phyloP scores from a whole-genome alignment of 2,329 filamentous ascomycete genomes.

The Aspergillus neoniger region DNA sequence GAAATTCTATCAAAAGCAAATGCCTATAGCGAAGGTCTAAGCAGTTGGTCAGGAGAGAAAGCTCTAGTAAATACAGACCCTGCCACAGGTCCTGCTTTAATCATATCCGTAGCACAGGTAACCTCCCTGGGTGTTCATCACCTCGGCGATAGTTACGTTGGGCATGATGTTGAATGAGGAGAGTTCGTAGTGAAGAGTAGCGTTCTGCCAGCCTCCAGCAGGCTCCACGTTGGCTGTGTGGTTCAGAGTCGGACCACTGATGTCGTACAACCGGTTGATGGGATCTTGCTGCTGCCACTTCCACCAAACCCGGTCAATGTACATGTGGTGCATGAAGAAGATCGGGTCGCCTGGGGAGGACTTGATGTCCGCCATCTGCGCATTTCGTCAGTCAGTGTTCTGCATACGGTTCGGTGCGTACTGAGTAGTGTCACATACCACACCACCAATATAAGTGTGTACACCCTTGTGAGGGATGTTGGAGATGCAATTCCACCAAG shows the following conservation, averaged over 20 bases:
- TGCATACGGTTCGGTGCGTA: no score
- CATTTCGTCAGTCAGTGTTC: background rate
- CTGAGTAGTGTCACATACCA: background rate
- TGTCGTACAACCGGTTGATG: conserved; percentile 12
- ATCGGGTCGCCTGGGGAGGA: conserved; percentile 13
- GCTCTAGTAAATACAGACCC: background rate
- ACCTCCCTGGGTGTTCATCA: conserved; percentile 15
- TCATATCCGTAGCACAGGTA: conserved; percentile 14
- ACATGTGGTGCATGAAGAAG: conserved; percentile 15
- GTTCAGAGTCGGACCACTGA: conserved; percentile 10
- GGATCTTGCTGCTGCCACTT: conserved; percentile 11
- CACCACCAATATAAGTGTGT: conserved; percentile 13
- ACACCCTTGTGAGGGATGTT: conserved; percentile 15
- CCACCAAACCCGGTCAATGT: conserved; percentile 13
- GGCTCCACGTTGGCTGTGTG: conserved; percentile 12
- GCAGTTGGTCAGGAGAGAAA: no score
- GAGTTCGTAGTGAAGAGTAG: conserved; percentile 11
- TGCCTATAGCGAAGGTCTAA: no score
- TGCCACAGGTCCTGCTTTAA: background rate
- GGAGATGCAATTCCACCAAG: conserved; percentile 13
- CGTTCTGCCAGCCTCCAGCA: conserved; percentile 8
- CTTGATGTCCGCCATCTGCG: conserved; percentile 12
- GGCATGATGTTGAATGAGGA: conserved; percentile 9
- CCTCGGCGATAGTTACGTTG: conserved; percentile 9
- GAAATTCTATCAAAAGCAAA: no score